These are phyloP conservation scores for Mycosarcoma mackinlayi DNA, from an alignment of 1,284 basidiomycete species.

Conservation along the genomic window DNA sequence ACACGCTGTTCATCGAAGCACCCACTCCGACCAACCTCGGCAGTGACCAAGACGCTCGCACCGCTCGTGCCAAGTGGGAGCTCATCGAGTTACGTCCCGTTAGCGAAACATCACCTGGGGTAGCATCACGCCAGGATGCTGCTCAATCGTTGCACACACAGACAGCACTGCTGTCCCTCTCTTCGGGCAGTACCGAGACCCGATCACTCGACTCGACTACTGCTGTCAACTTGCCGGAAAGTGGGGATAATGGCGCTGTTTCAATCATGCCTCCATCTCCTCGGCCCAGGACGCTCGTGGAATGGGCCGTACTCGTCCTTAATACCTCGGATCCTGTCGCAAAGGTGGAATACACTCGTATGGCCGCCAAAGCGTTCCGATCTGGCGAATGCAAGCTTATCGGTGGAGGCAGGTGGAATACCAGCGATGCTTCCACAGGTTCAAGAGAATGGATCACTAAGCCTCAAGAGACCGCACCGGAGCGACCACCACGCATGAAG, in stretches of 20 bases:
- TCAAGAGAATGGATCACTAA: constrained; percentile 43
- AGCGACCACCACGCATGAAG: constrained; percentile 74
- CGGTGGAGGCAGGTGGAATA: constrained; percentile 69
- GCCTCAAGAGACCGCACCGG: constrained; percentile 72
- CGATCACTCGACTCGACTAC: background rate
- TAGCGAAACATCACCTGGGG: constrained; percentile 74
- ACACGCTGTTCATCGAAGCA: constrained; percentile 50
- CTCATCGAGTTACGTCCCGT: constrained; percentile 81
- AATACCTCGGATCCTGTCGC: constrained; percentile 78
- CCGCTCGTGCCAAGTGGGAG: constrained; percentile 72
- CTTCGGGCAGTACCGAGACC: constrained; percentile 18
- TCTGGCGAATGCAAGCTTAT: constrained; percentile 77
- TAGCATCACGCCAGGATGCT: constrained; percentile 23
- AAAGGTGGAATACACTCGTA: constrained; percentile 78
- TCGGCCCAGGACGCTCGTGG: constrained; percentile 73
- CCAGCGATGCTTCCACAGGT: constrained; percentile 7
- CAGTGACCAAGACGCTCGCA: constrained; percentile 7
- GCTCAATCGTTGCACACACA: constrained; percentile 33
- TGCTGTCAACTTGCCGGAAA: background rate
- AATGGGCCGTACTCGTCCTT: constrained; percentile 80
- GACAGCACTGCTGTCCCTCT: constrained; percentile 18
- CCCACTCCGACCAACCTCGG: constrained; percentile 20
- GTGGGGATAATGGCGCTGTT: background rate
- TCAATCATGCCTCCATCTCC: constrained; percentile 44
- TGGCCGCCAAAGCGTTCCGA: constrained; percentile 78